Evolutionary conservation across 257 asterid species (phyloP), one percentile per base, ranked within the genome.

Genomic region (Nicotiana tabacum): DNA sequence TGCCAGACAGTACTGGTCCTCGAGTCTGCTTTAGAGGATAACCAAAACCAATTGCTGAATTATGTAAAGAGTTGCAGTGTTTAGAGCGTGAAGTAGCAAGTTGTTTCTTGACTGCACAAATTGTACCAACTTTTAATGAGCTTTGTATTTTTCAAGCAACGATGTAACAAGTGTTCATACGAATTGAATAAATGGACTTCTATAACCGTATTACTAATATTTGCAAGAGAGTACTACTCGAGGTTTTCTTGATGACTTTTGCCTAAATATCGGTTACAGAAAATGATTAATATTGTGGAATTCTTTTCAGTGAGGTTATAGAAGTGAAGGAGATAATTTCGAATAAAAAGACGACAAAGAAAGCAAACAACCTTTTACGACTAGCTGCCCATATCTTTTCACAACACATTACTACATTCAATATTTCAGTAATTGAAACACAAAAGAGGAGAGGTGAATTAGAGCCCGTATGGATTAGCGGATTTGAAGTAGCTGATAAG

Each of bases 1-100:
- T 12, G n/a, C 84, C 65, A 53, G 64, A 82, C 76, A 68, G 85
- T 16, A 4, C 37, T 33, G 65, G 77, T 39, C 85, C 90, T 83
- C 84, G 78, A 85, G 88, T 88, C 60, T 89, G 88, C 84, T 37
- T 79, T 82, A 15, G 24, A 74, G 88, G 80, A 80, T 77, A 79
- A 16, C 6, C 64, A 24, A 53, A 77, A 16, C 6, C 64, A 24
- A 53, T n/a, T 24, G 53, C 65, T 24, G 57, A 21, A 43, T 70
- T 43, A 69, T 39, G 30, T n/a, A 4, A 18, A 37, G 55, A 18
- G 18, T 4, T 69, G 18, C 17, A 4, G 4, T 35, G 77, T 35
- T 15, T 30, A 32, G 11, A 43, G 46, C 18, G 6, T 35, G 55
- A 30, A 68, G 27, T 68, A 18, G 10, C 4, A 39, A 70, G 21